Evolutionary conservation across 805 yeast genomes (phyloP).

Genomic region (Candida nitratophila): DNA sequence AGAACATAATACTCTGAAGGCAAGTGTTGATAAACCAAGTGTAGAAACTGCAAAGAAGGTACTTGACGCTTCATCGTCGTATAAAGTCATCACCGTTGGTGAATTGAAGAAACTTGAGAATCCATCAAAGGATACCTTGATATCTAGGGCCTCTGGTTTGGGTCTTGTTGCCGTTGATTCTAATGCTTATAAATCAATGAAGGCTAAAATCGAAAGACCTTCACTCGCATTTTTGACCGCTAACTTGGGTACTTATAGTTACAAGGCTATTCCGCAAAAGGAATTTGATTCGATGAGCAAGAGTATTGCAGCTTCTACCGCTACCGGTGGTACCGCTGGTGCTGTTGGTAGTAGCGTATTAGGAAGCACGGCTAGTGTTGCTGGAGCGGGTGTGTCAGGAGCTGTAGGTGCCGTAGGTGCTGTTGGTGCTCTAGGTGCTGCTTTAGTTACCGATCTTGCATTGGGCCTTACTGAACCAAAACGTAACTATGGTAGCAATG

Average conservation of each 20-base stretch:
- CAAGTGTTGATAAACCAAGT: constrained; percentile 2
- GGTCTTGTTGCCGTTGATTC: constrained; percentile 30
- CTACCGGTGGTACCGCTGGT: neutral
- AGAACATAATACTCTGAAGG: neutral
- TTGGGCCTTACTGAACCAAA: no score
- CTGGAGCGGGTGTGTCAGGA: neutral
- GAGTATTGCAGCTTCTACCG: constrained; percentile 1
- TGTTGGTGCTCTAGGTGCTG: neutral
- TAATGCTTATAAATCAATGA: constrained; percentile 17
- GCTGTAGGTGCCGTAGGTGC: neutral
- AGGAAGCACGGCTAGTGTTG: neutral
- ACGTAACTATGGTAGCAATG: constrained; percentile 1
- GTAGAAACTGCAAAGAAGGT: constrained; percentile 4
- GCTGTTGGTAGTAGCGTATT: neutral
- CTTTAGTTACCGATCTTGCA: neutral
- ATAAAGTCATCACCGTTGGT: neutral
- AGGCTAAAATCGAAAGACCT: constrained; percentile 15
- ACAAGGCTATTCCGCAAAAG: constrained; percentile 12
- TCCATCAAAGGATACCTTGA: constrained; percentile 17
- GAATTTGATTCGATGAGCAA: constrained; percentile 15
- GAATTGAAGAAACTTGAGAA: constrained; percentile 8
- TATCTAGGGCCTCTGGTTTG: constrained; percentile 21
- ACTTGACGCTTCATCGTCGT: neutral
- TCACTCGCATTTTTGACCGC: constrained; percentile 19
- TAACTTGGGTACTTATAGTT: constrained; percentile 17